A percentile compares a stretch with the other conserved stretches of the same genome.
phyloP scores from a whole-genome alignment of 2,329 filamentous ascomycete species.

The Apiospora hydei region DNA sequence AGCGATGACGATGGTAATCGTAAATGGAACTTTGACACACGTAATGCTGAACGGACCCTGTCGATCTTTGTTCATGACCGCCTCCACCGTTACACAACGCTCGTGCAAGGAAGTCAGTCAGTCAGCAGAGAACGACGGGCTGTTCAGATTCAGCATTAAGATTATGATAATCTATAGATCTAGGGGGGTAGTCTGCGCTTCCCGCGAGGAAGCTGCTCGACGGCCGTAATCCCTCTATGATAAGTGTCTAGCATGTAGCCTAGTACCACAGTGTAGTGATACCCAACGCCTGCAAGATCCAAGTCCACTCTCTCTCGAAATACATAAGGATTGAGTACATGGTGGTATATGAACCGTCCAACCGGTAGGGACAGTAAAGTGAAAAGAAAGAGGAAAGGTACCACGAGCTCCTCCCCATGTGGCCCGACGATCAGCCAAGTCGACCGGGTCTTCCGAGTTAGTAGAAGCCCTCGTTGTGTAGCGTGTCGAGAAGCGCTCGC shows the following conservation, averaged over 20 bases:
- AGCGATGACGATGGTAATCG: neutral
- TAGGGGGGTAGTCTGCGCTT: neutral
- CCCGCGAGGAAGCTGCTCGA: neutral
- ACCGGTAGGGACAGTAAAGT: no score
- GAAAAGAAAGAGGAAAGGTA: no score
- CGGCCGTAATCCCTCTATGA: neutral
- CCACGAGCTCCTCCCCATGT: no score
- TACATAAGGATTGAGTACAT: neutral
- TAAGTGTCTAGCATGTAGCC: neutral
- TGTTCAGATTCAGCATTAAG: neutral
- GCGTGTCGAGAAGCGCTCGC: no score
- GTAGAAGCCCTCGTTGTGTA: no score
- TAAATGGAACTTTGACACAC: neutral
- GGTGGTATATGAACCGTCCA: no score
- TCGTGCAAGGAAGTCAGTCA: neutral
- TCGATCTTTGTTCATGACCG: neutral
- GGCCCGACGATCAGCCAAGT: no score
- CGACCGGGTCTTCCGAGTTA: no score
- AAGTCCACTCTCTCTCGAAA: neutral
- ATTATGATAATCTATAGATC: neutral
- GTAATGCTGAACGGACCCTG: neutral
- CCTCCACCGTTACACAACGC: neutral
- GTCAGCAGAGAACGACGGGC: no score
- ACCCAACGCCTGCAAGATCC: neutral
- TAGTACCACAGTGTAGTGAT: neutral